phyloP scores from a whole-genome alignment of 805 yeast genomes.

The Citeromyces nyonsensis region DNA sequence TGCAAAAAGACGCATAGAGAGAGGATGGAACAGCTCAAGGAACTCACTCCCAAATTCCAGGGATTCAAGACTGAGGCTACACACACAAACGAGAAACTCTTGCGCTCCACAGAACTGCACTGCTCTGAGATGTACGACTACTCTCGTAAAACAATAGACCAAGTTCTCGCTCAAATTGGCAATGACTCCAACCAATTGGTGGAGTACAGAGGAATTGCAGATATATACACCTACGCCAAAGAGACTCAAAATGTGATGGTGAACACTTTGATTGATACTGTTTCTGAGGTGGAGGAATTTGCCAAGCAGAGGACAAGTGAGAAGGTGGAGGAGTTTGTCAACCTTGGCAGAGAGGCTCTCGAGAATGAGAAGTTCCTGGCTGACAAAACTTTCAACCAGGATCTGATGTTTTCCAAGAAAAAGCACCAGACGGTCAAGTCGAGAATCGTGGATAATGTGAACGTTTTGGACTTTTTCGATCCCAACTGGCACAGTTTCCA shows the following conservation, averaged over 20 bases:
- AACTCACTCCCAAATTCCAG: constrained; percentile 52
- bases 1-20: constrained; percentile 32
- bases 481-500: constrained; percentile 52
- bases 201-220: constrained; percentile 46
- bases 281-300: constrained; percentile 45
- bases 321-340: constrained; percentile 47
- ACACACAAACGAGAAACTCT: constrained; percentile 41
- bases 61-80: constrained; percentile 32
- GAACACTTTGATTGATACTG: constrained; percentile 46
- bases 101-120: constrained; percentile 43
- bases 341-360: constrained; percentile 45
- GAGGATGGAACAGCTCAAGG: constrained; percentile 30
- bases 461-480: constrained; percentile 65
- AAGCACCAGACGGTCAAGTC: constrained; percentile 46
- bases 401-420: constrained; percentile 66
- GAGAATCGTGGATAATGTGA: constrained; percentile 41
- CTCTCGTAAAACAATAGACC: constrained; percentile 36
- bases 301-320: constrained; percentile 48
- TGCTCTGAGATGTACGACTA: constrained; percentile 42
- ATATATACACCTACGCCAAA: constrained; percentile 52
- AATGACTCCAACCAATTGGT: constrained; percentile 13
- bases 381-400: constrained; percentile 50
- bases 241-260: constrained; percentile 57
- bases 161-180: constrained; percentile 29
- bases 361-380: constrained; percentile 40